Conservation (phyloP, 345 rosid species). For the Ceriops zippeliana region DNA sequence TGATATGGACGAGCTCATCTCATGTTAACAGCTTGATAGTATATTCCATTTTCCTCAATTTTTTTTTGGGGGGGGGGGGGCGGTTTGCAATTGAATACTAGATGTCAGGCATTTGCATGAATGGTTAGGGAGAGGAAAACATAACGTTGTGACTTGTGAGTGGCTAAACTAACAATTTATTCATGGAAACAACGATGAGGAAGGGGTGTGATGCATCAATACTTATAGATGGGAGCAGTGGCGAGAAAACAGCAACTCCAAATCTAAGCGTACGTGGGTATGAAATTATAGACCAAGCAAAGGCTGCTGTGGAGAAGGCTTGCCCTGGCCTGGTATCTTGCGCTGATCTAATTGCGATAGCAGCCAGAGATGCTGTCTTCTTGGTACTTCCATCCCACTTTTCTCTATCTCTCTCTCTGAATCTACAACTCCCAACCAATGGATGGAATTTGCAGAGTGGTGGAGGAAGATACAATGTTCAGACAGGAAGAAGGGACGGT, state of each 20-base stretch:
- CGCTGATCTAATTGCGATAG: conserved; percentile 52
- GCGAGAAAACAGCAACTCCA: conserved; percentile 42
- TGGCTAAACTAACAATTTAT: background rate
- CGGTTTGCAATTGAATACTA: no score
- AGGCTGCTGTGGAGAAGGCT: conserved; percentile 35
- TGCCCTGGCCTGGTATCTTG: conserved; percentile 47
- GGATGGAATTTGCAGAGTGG: conserved; percentile 28
- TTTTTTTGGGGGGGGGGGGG: no score
- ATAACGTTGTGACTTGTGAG: background rate
- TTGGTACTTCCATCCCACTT: conserved; percentile 26
- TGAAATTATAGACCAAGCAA: conserved; percentile 43
- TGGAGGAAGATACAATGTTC: conserved; percentile 44
- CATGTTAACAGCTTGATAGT: background rate
- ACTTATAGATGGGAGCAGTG: conserved; percentile 36
- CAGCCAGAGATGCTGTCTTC: conserved; percentile 52
- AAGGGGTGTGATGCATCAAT: conserved; percentile 71
- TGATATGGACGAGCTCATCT: conserved; percentile 5
- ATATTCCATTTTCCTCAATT: no score
- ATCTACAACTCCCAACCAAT: background rate
- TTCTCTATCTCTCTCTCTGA: background rate
- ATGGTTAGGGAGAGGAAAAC: background rate
- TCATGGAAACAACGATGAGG: conserved; percentile 11
- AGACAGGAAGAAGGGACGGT: conserved; percentile 68
- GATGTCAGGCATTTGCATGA: no score
- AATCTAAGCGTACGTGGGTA: conserved; percentile 48